Conservation (phyloP, 2,329 filamentous ascomycete species). For the Hypomyces perniciosus region DNA sequence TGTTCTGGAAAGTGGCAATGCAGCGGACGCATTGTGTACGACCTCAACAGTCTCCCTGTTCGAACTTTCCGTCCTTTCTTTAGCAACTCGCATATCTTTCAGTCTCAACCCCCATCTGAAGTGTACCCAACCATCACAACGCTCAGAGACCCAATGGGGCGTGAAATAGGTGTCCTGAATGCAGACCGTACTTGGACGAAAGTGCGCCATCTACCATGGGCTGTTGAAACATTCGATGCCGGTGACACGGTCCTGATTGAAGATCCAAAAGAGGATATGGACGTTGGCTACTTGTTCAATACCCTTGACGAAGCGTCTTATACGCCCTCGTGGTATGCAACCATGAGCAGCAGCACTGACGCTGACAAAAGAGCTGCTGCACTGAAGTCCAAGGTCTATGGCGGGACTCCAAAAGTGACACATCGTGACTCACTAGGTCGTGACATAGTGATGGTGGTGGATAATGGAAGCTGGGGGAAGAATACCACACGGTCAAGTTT, state of each 20-base stretch:
- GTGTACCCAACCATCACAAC: background rate
- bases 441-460: background rate
- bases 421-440: background rate
- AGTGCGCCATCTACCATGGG: slow-evolving; percentile 8
- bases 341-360: background rate
- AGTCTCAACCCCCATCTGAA: background rate
- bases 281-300: background rate
- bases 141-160: slow-evolving; percentile 13
- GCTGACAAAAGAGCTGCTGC: background rate
- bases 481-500: no score
- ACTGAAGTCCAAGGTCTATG: background rate
- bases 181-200: slow-evolving; percentile 19
- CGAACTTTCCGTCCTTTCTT: slow-evolving; percentile 19
- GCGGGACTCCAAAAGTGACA: background rate
- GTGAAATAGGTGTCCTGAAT: slow-evolving; percentile 13
- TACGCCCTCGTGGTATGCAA: background rate
- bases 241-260: background rate
- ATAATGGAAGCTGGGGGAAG: no score
- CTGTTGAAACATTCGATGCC: background rate
- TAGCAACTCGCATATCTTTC: background rate
- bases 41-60: slow-evolving; percentile 19
- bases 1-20: background rate
- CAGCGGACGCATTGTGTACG: slow-evolving; percentile 18
- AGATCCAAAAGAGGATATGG: background rate
- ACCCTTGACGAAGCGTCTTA: background rate